A percentile compares a stretch with the other conserved stretches of the same genome.
These are phyloP conservation scores for Venturiaceae sp. DNA, from an alignment of 2,329 filamentous ascomycete species.

Conservation along the genomic window DNA sequence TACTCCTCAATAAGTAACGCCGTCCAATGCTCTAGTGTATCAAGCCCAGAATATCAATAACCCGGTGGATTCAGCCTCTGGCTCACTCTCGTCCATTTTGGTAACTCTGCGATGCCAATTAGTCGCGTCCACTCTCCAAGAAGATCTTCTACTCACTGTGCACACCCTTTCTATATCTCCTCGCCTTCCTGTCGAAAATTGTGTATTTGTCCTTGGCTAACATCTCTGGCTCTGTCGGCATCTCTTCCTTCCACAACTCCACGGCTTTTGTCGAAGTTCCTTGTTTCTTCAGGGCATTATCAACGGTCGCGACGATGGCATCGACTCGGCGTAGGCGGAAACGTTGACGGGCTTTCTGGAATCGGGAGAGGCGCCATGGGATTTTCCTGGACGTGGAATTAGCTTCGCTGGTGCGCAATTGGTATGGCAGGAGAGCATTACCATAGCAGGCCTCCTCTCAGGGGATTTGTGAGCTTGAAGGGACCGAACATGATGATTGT, in stretches of 20 bases:
- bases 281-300: slow-evolving; percentile 64
- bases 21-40: neutral
- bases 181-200: slow-evolving; percentile 92
- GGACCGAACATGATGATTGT: slow-evolving; percentile 63
- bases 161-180: slow-evolving; percentile 91
- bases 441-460: slow-evolving; percentile 78
- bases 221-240: slow-evolving; percentile 96
- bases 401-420: neutral
- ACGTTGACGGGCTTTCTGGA: slow-evolving; percentile 83
- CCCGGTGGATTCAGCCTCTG: slow-evolving; percentile 18
- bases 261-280: slow-evolving; percentile 45
- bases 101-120: slow-evolving; percentile 21
- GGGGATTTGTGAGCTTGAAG: slow-evolving; percentile 67
- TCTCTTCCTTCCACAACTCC: slow-evolving; percentile 86
- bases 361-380: slow-evolving; percentile 87
- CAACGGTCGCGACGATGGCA: slow-evolving; percentile 59
- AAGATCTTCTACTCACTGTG: slow-evolving; percentile 64
- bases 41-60: neutral
- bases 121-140: neutral
- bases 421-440: slow-evolving; percentile 25
- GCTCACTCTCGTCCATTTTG: slow-evolving; percentile 19
- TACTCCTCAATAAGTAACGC: neutral
- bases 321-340: slow-evolving; percentile 78
- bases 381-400: slow-evolving; percentile 59
- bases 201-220: slow-evolving; percentile 94